Base-by-base conservation (phyloP, 768 basidiomycete genomes). In the Serendipita indica region DNA sequence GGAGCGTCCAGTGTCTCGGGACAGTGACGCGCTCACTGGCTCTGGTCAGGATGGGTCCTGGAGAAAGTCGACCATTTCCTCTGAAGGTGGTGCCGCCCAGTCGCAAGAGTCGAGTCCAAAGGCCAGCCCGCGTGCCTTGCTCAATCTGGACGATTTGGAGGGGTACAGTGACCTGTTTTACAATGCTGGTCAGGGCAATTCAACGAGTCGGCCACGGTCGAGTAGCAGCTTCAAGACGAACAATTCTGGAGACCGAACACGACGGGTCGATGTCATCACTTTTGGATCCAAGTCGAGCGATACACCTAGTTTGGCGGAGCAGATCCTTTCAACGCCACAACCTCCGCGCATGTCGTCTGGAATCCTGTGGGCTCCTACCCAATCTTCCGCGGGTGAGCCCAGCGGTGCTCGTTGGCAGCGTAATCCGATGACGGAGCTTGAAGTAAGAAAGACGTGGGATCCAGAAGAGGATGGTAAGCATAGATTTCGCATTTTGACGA, bases 141-240 rank as follows among this genome's bases (percentile, higher is more conserved):
- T 54, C 10, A 54, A 54, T 2, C 22, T 54, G 16, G 49, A 54
- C n/a, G 49, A 54, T 18, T 28, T 54, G 20, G 49, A 54, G n/a
- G 49, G 49, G 25, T 54, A 54, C 49, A 54, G 49, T 27, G 49
- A 54, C 22, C 32, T 54, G 16, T 54, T 54, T 18, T 54, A 54
- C n/a, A 16, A 28, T n/a, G 49, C 25, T 18, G 49, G 49, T 3
- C 49, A 20, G 22, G 49, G 49, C 4, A 54, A 28, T 2, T 4
- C 32, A 7, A 28, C 22, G 7, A 33, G 49, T 54, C 22, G 49
- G 10, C 49, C 49, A 7, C 22, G 32, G 32, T 54, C 49, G 4
- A 28, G 49, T 10, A 30, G 49, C 25, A 54, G 49, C 3, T 27
- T 27, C 49, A 54, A 54, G 30, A 54, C 49, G 22, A 30, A 22